phyloP scores from a whole-genome alignment of 345 rosid genomes.

The Arabis hirsuta region DNA sequence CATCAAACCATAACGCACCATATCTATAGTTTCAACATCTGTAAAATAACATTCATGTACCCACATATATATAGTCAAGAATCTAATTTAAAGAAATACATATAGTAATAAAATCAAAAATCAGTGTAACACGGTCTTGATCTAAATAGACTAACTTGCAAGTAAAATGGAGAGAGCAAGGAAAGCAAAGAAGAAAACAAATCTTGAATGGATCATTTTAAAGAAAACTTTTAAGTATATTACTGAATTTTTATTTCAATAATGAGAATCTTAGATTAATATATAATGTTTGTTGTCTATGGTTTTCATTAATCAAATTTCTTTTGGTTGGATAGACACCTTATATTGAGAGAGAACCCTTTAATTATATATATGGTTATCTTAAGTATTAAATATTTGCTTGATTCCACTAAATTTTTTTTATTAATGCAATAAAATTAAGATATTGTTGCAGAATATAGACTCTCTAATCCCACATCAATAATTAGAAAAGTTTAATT shows the following conservation, averaged over 20 bases:
- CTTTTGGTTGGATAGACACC: no score
- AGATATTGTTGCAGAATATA: no score
- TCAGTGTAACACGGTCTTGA: neutral
- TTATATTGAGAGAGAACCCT: no score
- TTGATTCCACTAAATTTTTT: no score
- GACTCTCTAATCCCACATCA: no score
- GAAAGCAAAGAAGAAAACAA: conserved; percentile 13
- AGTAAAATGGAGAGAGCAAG: conserved; percentile 20
- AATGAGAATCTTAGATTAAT: neutral
- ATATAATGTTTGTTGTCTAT: no score
- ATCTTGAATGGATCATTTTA: conserved; percentile 5
- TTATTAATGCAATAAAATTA: no score
- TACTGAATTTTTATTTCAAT: neutral
- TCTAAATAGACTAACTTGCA: conserved; percentile 19
- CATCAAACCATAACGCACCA: neutral
- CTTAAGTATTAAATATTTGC: no score
- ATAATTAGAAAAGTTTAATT: no score
- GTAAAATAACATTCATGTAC: neutral
- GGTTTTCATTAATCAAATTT: no score
- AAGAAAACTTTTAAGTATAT: neutral
- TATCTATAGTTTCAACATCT: conserved; percentile 5
- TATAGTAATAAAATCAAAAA: neutral
- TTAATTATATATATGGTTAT: no score
- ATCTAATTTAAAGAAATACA: neutral
- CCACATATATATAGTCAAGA: neutral